phyloP scores from a whole-genome alignment of 1,284 basidiomycete genomes.

The Melampsora occidentalis region DNA sequence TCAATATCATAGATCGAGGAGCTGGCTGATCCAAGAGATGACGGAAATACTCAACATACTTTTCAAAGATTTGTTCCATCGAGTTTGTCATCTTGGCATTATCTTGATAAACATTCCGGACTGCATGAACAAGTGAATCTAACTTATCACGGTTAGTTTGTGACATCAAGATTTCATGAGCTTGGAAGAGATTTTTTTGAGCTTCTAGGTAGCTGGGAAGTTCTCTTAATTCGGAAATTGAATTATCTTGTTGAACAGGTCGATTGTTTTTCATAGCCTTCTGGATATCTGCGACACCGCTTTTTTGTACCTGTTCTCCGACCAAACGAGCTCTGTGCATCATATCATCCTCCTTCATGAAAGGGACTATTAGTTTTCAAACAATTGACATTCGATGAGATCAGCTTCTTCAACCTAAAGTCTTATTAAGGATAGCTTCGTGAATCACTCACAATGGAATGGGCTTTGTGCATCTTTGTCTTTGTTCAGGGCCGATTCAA shows the following conservation, averaged over 20 bases:
- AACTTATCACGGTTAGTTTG: not conserved
- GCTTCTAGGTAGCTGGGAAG: not conserved
- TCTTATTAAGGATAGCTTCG: not conserved
- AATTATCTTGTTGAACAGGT: not conserved
- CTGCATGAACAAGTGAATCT: not conserved
- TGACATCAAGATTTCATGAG: not conserved
- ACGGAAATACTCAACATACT: not conserved
- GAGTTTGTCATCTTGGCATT: not conserved
- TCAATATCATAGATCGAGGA: not conserved
- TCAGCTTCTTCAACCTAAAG: not conserved
- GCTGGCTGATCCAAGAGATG: not conserved
- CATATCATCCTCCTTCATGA: not conserved
- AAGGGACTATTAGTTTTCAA: not conserved
- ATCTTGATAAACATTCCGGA: not conserved
- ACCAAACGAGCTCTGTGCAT: not conserved
- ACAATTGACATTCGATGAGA: not conserved
- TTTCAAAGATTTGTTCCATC: not conserved
- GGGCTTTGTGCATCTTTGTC: not conserved
- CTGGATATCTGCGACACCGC: not conserved
- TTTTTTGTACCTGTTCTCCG: not conserved
- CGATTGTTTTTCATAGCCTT: not conserved
- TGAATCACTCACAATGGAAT: not conserved
- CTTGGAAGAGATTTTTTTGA: conserved; percentile 6
- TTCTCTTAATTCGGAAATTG: not conserved
- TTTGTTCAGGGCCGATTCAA: not conserved